These are phyloP conservation scores for Aspergillus flavus DNA, from an alignment of 2,329 filamentous ascomycete species.

Conservation along the genomic window DNA sequence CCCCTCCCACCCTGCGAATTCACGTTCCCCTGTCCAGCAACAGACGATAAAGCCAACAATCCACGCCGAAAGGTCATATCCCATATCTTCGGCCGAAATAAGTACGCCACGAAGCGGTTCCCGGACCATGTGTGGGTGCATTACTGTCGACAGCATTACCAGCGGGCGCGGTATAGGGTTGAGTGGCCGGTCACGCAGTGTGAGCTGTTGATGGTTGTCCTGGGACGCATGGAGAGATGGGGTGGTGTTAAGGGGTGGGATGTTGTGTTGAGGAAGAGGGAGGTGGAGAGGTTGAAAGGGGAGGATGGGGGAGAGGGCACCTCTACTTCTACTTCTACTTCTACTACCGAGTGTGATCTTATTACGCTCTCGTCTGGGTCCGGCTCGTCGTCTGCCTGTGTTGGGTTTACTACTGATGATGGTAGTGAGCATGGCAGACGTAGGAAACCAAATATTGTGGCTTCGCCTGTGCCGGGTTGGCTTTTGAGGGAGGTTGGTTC, in stretches of 20 bases:
- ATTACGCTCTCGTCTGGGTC: background rate
- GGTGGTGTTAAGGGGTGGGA: constrained; percentile 63
- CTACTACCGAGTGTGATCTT: no score
- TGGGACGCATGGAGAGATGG: constrained; percentile 66
- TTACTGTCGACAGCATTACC: constrained; percentile 81
- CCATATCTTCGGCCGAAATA: constrained; percentile 82
- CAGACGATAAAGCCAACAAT: background rate
- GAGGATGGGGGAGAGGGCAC: background rate
- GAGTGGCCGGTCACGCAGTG: constrained; percentile 64
- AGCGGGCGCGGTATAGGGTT: constrained; percentile 72
- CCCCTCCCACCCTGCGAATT: constrained; percentile 17
- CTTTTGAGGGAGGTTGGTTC: constrained; percentile 27
- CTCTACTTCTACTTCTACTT: no score
- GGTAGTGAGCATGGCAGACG: constrained; percentile 1
- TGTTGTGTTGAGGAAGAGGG: constrained; percentile 65
- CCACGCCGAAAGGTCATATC: constrained; percentile 66
- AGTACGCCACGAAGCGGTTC: constrained; percentile 71
- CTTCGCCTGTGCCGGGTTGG: constrained; percentile 38
- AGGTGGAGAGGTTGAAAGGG: constrained; percentile 33
- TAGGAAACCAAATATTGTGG: constrained; percentile 30
- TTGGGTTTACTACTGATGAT: no score
- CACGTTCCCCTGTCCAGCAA: constrained; percentile 16
- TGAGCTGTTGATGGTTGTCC: constrained; percentile 64
- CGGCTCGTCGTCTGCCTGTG: background rate
- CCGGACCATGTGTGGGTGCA: constrained; percentile 72